A percentile compares a stretch with the other conserved stretches of the same genome.
These are phyloP conservation scores for Fraxinus floribunda DNA, from an alignment of 305 asterid genomes.

Conservation along the genomic window DNA sequence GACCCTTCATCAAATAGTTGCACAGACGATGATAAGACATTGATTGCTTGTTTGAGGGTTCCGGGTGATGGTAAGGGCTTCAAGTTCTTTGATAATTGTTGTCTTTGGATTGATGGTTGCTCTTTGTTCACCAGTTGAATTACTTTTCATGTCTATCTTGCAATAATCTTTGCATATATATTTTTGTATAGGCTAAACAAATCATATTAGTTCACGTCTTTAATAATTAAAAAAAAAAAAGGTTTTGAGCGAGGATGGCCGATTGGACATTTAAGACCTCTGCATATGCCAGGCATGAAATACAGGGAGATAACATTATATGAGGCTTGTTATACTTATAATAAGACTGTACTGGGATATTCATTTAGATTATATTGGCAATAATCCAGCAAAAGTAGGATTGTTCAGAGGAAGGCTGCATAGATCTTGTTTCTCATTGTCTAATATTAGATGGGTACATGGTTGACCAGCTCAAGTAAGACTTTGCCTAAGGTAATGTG, in stretches of 20 bases:
- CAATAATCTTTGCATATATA: slow-evolving; percentile 4
- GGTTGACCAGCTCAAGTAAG: not conserved
- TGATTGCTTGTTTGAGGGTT: slow-evolving; percentile 86
- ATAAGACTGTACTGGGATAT: not conserved
- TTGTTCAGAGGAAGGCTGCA: not conserved
- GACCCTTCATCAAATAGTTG: slow-evolving; percentile 79
- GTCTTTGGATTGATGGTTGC: not conserved
- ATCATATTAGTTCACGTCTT: not conserved
- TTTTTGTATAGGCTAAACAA: not conserved
- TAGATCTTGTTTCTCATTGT: not conserved
- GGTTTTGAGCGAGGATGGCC: not conserved
- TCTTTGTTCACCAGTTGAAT: not conserved
- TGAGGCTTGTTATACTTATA: not conserved
- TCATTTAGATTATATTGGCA: not conserved
- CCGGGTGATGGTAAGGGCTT: slow-evolving; percentile 72
- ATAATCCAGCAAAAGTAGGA: not conserved
- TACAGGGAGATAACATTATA: not conserved
- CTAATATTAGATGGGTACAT: not conserved
- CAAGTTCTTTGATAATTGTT: slow-evolving; percentile 8
- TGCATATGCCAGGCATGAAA: not conserved
- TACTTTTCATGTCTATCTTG: not conserved
- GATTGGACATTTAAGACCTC: not conserved
- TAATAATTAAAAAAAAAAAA: not conserved
- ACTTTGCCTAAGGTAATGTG: not conserved
- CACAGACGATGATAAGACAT: slow-evolving; percentile 52